A percentile compares a stretch with the other conserved stretches of the same genome.
These are phyloP conservation scores for Camelina laxa DNA, from an alignment of 345 rosid genomes.

Conservation along the genomic window DNA sequence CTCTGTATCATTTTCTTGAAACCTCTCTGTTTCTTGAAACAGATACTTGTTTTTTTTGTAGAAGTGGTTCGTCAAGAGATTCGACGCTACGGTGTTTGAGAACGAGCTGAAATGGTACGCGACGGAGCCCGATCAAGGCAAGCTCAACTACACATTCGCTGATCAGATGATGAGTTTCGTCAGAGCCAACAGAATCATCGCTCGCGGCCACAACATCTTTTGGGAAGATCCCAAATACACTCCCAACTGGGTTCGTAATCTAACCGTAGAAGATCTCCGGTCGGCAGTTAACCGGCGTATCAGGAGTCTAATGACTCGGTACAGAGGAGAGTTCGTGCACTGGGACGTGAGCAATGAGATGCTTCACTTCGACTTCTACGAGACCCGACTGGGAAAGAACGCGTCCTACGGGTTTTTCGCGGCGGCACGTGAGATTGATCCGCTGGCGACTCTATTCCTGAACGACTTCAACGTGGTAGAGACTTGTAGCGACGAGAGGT, in stretches of 20 bases:
- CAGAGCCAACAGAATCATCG: constrained; percentile 56
- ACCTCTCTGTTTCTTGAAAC: background rate
- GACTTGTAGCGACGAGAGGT: constrained; percentile 68
- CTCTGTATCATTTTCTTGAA: background rate
- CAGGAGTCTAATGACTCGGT: constrained; percentile 72
- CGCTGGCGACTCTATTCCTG: constrained; percentile 71
- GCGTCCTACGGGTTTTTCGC: constrained; percentile 65
- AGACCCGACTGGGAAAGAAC: constrained; percentile 61
- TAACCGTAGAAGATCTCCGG: constrained; percentile 50
- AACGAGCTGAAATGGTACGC: constrained; percentile 94
- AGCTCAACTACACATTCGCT: constrained; percentile 61
- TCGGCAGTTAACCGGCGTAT: constrained; percentile 64
- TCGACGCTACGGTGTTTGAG: constrained; percentile 85
- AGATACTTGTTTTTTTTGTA: constrained; percentile 11
- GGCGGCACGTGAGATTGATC: constrained; percentile 65
- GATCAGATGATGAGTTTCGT: constrained; percentile 71
- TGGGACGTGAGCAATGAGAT: constrained; percentile 95
- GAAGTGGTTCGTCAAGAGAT: constrained; percentile 84
- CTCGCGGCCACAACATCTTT: constrained; percentile 90
- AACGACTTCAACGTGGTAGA: constrained; percentile 89
- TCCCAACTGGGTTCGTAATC: constrained; percentile 66
- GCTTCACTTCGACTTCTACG: constrained; percentile 87
- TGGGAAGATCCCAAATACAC: constrained; percentile 88
- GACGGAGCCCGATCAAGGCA: constrained; percentile 76
- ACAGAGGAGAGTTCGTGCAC: constrained; percentile 74